Base-by-base conservation (phyloP, 1,139 yeast species). In the Citeromyces siamensis region DNA sequence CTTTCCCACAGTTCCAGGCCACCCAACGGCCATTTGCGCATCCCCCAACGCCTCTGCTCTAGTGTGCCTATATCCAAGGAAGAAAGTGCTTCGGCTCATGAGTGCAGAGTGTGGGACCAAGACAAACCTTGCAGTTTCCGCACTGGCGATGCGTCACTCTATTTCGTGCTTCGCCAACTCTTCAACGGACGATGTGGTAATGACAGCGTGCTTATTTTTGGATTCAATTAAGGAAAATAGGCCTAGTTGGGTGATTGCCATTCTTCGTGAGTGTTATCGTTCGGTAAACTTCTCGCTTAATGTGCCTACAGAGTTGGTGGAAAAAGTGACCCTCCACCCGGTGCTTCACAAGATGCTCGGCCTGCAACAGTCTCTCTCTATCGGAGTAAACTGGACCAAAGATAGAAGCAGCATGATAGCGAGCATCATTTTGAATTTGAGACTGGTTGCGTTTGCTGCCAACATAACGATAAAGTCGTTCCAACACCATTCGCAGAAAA, bases 221-320 rank as follows among this genome's bases (percentile, higher is more conserved):
- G 31, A 26, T 14, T 69, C 69, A 42, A 43, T 50, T 4, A 78
- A 71, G 41, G 52, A 49, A 5, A 52, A 58, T 13, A 45, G 66
- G 1, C 55, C 57, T 20, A 52, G 62, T 36, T 56, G 75, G 18
- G 52, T 67, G 6, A 60, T 65, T 20, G 58, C 68, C 0, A 57
- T 77, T 3, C 52, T 80, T 14, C 64, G 71, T 39, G 93, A 82
- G 48, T 65, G 77, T 2, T 90, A 82, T 47, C 59, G 73, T 21
- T 77, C 90, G 0, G 70, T 81, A 37, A 77, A 74, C 49, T 75
- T 81, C 52, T 75, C 77, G 27, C 63, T 82, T 38, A 85, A 80
- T 32, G 70, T 76, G 40, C 66, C 75, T 8, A 68, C 71, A 40
- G 84, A 76, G 37, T 79, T 76, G 34, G 76, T 79, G 3, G 93